Base-by-base conservation (phyloP, 2,329 filamentous ascomycete genomes). In the Fusarium domesticum region DNA sequence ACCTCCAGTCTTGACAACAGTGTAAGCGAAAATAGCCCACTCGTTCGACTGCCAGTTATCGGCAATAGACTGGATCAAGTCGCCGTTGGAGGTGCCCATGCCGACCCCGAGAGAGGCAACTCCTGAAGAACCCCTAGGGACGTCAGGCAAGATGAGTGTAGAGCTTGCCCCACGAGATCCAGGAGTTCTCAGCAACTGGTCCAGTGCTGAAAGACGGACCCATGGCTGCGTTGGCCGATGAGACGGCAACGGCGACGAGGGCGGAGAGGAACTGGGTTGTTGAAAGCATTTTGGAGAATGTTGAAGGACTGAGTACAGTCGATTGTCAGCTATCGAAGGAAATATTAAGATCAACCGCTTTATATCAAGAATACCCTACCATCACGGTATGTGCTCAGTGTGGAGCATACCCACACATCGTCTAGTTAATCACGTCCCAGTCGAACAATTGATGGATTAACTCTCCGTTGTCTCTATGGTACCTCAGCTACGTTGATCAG, bases 1-100 rank as follows among this genome's bases (percentile, higher is more conserved):
- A 58, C 55, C 45, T 28, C 61, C 56, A 0, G 67, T 71, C 42
- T 55, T 62, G 39, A 67, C 36, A 0, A 72, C 64, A 0, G 70
- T 72, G 53, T 72, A 73, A 6, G 67, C 70, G 48, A 58, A 75
- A 36, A 73, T 61, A 36, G 52, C 64, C 71, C 72, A 76, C n/a
- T 40, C 18, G 3, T 37, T 25, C 0, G 54, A 51, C 15, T 48
- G n/a, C 41, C 33, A 52, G 56, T 69, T 67, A 25, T 72, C 70
- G 40, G 69, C 65, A 19, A 75, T 71, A 4, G 70, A 71, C 61
- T 75, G 71, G 45, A 75, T 70, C 56, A 75, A 50, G 43, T 74
- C 67, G 18, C 68, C 70, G n/a, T 66, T 66, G 4, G 66, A 69
- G 5, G 70, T 74, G 4, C 71, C 71, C 70, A 74, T 73, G 11